Percentiles rank a stretch among this genome's conserved stretches.
Evolutionary conservation across 2,329 filamentous ascomycete genomes (phyloP).

Genomic region (Stromatinia cepivora): DNA sequence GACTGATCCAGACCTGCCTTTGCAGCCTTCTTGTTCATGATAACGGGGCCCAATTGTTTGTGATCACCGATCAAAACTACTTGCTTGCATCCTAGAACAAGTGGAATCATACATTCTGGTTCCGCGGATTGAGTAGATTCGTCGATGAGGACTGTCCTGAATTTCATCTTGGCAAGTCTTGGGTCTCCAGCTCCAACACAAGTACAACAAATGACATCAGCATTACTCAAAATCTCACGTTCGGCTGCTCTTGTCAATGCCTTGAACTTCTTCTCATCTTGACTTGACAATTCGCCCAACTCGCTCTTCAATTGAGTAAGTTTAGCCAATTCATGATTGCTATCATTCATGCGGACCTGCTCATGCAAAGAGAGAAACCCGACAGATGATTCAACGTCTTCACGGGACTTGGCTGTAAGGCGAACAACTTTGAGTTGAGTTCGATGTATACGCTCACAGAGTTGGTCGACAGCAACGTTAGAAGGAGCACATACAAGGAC

Average conservation of each 20-base stretch:
- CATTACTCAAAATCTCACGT: slow-evolving; percentile 90
- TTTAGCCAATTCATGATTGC: slow-evolving; percentile 89
- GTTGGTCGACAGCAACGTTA: slow-evolving; percentile 96
- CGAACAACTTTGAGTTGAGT: slow-evolving; percentile 96
- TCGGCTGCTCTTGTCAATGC: slow-evolving; percentile 91
- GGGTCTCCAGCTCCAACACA: slow-evolving; percentile 97
- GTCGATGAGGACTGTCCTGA: slow-evolving; percentile 95
- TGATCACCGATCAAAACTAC: slow-evolving; percentile 98
- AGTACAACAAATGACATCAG: slow-evolving; percentile 98
- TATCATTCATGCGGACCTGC: slow-evolving; percentile 96
- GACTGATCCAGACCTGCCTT: slow-evolving; percentile 98
- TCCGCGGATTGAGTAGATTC: slow-evolving; percentile 98
- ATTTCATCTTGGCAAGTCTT: slow-evolving; percentile 94
- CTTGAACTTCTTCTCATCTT: slow-evolving; percentile 99
- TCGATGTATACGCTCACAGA: slow-evolving; percentile 93
- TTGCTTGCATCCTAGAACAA: slow-evolving; percentile 97
- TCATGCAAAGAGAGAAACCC: slow-evolving; percentile 94
- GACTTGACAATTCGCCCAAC: slow-evolving; percentile 84
- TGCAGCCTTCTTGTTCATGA: slow-evolving; percentile 99
- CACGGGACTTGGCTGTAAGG: slow-evolving; percentile 96
- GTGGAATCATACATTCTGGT: slow-evolving; percentile 97
- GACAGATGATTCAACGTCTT: slow-evolving; percentile 98
- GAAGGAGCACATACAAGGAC: slow-evolving; percentile 96
- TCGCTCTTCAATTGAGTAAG: slow-evolving; percentile 91
- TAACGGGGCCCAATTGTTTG: slow-evolving; percentile 95